Percentiles rank a stretch among this genome's conserved stretches.
Conservation (phyloP, 2,329 filamentous ascomycete genomes). For the Orbilia quercus region DNA sequence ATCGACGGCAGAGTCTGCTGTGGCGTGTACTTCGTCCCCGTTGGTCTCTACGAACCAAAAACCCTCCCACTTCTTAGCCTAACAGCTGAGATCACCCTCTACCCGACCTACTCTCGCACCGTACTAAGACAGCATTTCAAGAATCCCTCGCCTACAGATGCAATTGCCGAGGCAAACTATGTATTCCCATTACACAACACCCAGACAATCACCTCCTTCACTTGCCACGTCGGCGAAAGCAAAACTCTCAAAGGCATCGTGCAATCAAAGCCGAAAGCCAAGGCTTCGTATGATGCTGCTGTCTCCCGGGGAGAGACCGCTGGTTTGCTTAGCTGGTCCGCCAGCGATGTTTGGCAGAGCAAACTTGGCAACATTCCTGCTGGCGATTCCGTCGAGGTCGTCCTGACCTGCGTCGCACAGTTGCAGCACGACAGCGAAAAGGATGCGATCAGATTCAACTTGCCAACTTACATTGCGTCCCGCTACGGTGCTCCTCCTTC, state of each 20-base stretch:
- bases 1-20: constrained; percentile 36
- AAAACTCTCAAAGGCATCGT: constrained; percentile 72
- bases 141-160: constrained; percentile 67
- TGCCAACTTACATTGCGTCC: constrained; percentile 75
- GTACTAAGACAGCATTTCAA: constrained; percentile 70
- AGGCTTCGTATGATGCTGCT: constrained; percentile 71
- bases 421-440: constrained; percentile 77
- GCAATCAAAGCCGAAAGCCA: constrained; percentile 73
- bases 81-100: constrained; percentile 46
- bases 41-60: constrained; percentile 15
- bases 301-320: constrained; percentile 71
- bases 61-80: constrained; percentile 43
- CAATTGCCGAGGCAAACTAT: constrained; percentile 71
- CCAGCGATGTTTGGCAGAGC: constrained; percentile 75
- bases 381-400: constrained; percentile 66
- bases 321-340: constrained; percentile 73
- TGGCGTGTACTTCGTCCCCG: constrained; percentile 42
- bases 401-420: constrained; percentile 76
- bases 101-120: constrained; percentile 63
- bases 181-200: constrained; percentile 79
- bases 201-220: constrained; percentile 75
- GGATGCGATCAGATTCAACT: constrained; percentile 75
- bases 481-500: constrained; percentile 70
- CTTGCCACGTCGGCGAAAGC: constrained; percentile 72
- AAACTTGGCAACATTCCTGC: constrained; percentile 75